phyloP scores from a whole-genome alignment of 371 early-diverging fungal genomes.

The Apophysomyces sp. region DNA sequence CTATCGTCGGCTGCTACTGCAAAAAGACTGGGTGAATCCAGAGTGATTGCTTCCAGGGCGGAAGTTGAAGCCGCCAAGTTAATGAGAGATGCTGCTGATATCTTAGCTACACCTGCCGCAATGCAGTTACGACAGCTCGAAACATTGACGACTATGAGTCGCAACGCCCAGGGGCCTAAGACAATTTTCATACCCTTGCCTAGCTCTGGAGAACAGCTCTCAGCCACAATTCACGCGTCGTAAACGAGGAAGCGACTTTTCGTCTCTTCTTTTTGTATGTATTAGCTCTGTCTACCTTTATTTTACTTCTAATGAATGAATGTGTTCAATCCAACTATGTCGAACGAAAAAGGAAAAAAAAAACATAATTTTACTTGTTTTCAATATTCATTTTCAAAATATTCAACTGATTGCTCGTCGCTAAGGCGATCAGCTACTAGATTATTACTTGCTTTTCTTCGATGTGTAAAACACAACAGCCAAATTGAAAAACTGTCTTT shows the following conservation, averaged over 20 bases:
- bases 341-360: neutral
- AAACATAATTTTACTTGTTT: too few species aligned
- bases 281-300: neutral
- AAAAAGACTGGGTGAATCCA: constrained; percentile 83
- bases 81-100: constrained; percentile 90
- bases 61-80: constrained; percentile 91
- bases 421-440: too few species aligned
- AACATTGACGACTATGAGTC: constrained; percentile 78
- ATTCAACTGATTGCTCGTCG: too few species aligned
- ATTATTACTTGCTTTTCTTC: too few species aligned
- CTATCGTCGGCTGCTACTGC: constrained; percentile 89
- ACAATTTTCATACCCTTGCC: constrained; percentile 70
- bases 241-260: neutral
- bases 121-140: constrained; percentile 89
- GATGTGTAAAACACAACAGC: too few species aligned
- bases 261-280: neutral
- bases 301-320: neutral
- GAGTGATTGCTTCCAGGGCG: constrained; percentile 88
- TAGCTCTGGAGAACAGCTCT: neutral
- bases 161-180: constrained; percentile 60
- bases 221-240: neutral
- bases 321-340: neutral
- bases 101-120: constrained; percentile 70
- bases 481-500: too few species aligned
- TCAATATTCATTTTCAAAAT: too few species aligned